Evolutionary conservation across 495 filamentous ascomycete genomes (phyloP).

Genomic region (Podospora fimiseda): DNA sequence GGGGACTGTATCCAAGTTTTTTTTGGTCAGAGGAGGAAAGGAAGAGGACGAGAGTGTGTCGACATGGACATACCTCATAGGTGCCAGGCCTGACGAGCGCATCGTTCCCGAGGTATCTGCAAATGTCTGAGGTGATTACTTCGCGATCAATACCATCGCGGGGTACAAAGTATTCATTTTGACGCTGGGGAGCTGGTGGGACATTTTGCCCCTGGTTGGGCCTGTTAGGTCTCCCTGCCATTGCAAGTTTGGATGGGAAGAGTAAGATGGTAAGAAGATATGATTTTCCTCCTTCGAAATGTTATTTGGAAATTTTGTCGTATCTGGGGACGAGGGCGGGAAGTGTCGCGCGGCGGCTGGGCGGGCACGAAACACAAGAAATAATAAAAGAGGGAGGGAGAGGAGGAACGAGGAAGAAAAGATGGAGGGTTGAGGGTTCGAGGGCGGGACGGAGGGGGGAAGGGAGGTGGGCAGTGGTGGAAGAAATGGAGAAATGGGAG

Average conservation of each 20-base stretch:
- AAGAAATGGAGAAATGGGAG: slow-evolving; percentile 18
- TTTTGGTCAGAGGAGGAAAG: slow-evolving; percentile 9
- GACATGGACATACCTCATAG: slow-evolving; percentile 57
- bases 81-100: slow-evolving; percentile 79
- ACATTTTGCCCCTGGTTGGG: slow-evolving; percentile 34
- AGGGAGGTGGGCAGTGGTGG: slow-evolving; percentile 18
- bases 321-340: no score
- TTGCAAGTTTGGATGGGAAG: slow-evolving; percentile 5
- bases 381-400: no score
- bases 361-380: neutral
- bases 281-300: neutral
- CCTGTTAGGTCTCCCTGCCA: slow-evolving; percentile 34
- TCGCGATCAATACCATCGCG: slow-evolving; percentile 88
- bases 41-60: slow-evolving; percentile 2
- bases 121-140: slow-evolving; percentile 92
- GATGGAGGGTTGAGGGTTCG: slow-evolving; percentile 5
- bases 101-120: slow-evolving; percentile 88
- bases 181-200: slow-evolving; percentile 41
- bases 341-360: neutral
- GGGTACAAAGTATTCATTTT: slow-evolving; percentile 81
- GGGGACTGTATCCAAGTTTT: slow-evolving; percentile 29
- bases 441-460: slow-evolving; percentile 13
- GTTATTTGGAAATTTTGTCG: no score
- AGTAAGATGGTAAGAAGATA: no score
- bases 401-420: neutral